phyloP scores from a whole-genome alignment of 768 basidiomycete species.

The Lactarius vividus region DNA sequence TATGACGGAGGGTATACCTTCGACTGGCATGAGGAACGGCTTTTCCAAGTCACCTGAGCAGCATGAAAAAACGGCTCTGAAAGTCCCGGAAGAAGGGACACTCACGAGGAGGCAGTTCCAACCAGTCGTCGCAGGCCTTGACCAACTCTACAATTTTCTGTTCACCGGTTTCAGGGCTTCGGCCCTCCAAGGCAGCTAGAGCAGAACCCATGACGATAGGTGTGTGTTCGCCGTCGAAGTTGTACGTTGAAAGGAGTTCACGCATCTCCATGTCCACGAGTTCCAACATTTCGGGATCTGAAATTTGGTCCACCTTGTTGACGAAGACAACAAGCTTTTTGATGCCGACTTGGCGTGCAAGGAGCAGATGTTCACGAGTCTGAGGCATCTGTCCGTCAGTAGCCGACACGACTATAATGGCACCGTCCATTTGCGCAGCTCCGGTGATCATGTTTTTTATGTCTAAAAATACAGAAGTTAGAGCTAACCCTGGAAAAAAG shows the following conservation, averaged over 20 bases:
- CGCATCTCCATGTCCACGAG: conserved; percentile 99
- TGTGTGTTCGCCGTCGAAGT: conserved; percentile 95
- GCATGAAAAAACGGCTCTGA: conserved; percentile 13
- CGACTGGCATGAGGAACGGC: conserved; percentile 94
- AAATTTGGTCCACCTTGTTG: conserved; percentile 97
- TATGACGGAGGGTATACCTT: conserved; percentile 47
- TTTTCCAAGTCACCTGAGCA: conserved; percentile 87
- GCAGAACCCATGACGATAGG: conserved; percentile 99
- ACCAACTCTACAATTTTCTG: conserved; percentile 81
- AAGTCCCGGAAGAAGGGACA: conserved; percentile 17
- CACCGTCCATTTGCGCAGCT: conserved; percentile 96
- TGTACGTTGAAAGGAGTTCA: conserved; percentile 86
- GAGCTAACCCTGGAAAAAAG: conserved; percentile 17
- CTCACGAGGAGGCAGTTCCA: conserved; percentile 88
- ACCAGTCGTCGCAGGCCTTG: conserved; percentile 88
- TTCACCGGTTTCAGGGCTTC: conserved; percentile 74
- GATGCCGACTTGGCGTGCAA: conserved; percentile 97
- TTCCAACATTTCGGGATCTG: conserved; percentile 97
- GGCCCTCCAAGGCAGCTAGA: conserved; percentile 88
- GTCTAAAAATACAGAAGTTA: conserved; percentile 44
- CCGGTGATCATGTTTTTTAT: conserved; percentile 99
- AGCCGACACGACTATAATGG: conserved; percentile 95
- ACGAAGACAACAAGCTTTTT: conserved; percentile 98
- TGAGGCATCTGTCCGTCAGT: conserved; percentile 99
- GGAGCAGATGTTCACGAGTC: conserved; percentile 95